phyloP scores from a whole-genome alignment of 1,139 yeast species.

The Pichia terricola region DNA sequence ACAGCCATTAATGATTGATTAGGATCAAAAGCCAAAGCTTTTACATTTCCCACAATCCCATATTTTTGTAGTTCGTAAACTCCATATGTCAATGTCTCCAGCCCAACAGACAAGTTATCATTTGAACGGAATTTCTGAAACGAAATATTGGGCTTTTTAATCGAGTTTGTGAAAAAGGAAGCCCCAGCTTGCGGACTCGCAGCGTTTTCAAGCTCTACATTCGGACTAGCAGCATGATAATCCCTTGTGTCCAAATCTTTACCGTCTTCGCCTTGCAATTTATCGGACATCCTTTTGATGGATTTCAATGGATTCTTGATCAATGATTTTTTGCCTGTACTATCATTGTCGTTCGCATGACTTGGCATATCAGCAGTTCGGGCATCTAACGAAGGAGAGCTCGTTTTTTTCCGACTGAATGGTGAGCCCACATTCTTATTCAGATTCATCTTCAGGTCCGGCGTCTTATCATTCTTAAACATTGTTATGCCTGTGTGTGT shows the following conservation, averaged over 20 bases:
- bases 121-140: constrained; percentile 11
- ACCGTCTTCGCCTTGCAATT: background rate
- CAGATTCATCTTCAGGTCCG: constrained; percentile 7
- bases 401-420: constrained; percentile 4
- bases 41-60: constrained; percentile 51
- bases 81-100: constrained; percentile 32
- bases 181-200: background rate
- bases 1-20: constrained; percentile 80
- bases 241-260: constrained; percentile 14
- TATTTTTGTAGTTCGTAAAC: constrained; percentile 37
- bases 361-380: background rate
- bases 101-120: constrained; percentile 29
- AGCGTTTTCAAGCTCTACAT: constrained; percentile 9
- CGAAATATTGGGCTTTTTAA: constrained; percentile 8
- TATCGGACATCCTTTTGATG: constrained; percentile 8
- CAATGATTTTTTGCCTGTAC: background rate
- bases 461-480: constrained; percentile 4
- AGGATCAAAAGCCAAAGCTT: constrained; percentile 74
- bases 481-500: background rate
- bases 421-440: constrained; percentile 1
- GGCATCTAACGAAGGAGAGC: background rate
- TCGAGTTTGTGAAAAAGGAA: background rate
- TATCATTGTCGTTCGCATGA: no score
- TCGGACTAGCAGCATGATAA: constrained; percentile 14
- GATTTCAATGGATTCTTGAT: constrained; percentile 11